Evolutionary conservation across 2,329 filamentous ascomycete genomes (phyloP), one percentile per base, ranked within the genome.

Genomic region (Hortaea werneckii): DNA sequence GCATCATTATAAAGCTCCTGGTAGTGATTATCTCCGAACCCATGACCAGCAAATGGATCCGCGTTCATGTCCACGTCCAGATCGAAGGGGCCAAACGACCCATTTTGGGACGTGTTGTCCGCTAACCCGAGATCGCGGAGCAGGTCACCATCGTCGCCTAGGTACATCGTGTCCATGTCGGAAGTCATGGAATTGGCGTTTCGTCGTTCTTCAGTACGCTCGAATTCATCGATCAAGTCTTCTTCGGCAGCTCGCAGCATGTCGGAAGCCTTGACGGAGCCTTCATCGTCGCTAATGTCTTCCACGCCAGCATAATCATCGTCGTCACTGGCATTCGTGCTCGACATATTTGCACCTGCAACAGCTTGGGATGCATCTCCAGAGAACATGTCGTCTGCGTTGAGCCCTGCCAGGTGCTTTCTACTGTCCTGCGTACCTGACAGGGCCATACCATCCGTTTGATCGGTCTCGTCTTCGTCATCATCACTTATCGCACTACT

Each of bases 251-350:
- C 50, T 30, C 50, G 54, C 39, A 56, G 41, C 10, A 59, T 30
- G 7, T 45, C 13, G 10, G 28, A 13, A 12, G 41, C 43, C 1
- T 35, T 34, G n/a, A 39, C 43, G 7, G 30, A 45, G 20, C 42
- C 45, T 9, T 58, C 56, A 40, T 51, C 53, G 40, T 62, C 58
- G 45, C 60, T 62, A 13, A 61, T 54, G 7, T 57, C 53, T 28
- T 62, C 55, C 20, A 63, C 50, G 4, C 41, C 62, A 12, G 47
- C 56, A 42, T 64, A 63, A 39, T 58, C 59, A 7, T 62, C 55
- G 29, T 54, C 55, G 5, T 48, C 45, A 12, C 39, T 41, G 10
- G 29, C 20, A n/a, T 37, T 37, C 27, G 44, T 13, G 26, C 29
- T 30, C 6, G 37, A 38, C 20, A 32, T 26, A 8, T 45, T 34